A percentile compares a stretch with the other conserved stretches of the same genome.
Conservation (phyloP, 768 basidiomycete genomes). For the Dendrothele bispora region DNA sequence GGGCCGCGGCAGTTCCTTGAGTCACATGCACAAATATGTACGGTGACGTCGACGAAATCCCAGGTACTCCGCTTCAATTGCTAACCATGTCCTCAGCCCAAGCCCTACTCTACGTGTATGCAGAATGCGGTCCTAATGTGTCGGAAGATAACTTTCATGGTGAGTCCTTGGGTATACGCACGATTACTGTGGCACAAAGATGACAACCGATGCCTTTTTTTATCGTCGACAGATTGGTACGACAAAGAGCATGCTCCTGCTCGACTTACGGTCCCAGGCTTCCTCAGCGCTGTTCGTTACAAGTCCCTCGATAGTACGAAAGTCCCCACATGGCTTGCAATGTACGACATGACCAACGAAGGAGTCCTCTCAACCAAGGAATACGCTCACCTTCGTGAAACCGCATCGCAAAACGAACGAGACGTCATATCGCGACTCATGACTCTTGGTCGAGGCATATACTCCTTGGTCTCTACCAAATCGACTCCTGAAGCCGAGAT, state of each 20-base stretch:
- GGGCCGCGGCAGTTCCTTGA: no score
- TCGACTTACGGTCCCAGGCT: constrained; percentile 29
- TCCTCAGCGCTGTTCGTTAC: constrained; percentile 30
- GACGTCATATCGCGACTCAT: background rate
- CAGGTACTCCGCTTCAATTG: background rate
- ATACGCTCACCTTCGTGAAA: background rate
- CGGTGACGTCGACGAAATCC: background rate
- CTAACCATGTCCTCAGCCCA: background rate
- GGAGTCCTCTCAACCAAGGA: constrained; percentile 11
- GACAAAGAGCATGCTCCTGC: constrained; percentile 33
- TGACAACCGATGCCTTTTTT: no score
- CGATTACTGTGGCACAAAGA: no score
- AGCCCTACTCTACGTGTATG: background rate
- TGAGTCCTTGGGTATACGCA: no score
- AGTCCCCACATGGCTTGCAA: constrained; percentile 27
- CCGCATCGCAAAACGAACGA: constrained; percentile 1
- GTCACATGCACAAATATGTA: no score
- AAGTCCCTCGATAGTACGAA: constrained; percentile 26
- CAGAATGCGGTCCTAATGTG: constrained; percentile 22
- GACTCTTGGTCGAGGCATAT: constrained; percentile 1
- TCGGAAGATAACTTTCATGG: no score
- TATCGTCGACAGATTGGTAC: constrained; percentile 30
- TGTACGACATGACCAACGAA: constrained; percentile 29
- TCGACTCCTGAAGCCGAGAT: background rate
- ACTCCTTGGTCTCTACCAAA: background rate